Evolutionary conservation across 805 yeast genomes (phyloP).

Genomic region (Nakazawaea ambrosiae): DNA sequence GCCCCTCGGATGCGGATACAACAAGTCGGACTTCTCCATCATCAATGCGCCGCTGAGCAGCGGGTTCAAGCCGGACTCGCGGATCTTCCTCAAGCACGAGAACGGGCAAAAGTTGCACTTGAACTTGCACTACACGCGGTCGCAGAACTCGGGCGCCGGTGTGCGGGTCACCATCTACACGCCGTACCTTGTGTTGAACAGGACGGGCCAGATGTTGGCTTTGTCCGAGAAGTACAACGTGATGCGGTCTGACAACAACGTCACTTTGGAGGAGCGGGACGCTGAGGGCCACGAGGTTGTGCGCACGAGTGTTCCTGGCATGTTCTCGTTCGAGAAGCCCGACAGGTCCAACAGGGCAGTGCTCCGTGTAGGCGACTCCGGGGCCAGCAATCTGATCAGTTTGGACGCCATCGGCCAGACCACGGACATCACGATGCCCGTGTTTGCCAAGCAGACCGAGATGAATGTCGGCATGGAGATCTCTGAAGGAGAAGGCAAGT

Average conservation of each 20-base stretch:
- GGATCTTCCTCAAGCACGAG: slow-evolving; percentile 43
- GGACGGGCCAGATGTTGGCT: slow-evolving; percentile 62
- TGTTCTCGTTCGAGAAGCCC: slow-evolving; percentile 76
- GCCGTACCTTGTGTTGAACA: slow-evolving; percentile 78
- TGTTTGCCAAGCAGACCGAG: slow-evolving; percentile 48
- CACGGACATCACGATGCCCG: slow-evolving; percentile 41
- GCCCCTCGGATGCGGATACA: slow-evolving; percentile 56
- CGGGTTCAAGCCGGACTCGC: slow-evolving; percentile 49
- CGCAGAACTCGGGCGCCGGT: slow-evolving; percentile 48
- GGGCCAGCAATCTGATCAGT: slow-evolving; percentile 67
- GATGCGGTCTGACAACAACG: slow-evolving; percentile 35
- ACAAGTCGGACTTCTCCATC: slow-evolving; percentile 66
- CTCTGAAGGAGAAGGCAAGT: slow-evolving; percentile 81
- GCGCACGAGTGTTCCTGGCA: slow-evolving; percentile 45
- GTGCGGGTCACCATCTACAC: slow-evolving; percentile 65
- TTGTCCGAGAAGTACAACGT: slow-evolving; percentile 53
- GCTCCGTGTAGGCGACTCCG: slow-evolving; percentile 60
- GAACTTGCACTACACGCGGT: slow-evolving; percentile 53
- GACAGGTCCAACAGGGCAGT: slow-evolving; percentile 62
- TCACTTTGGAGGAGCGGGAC: slow-evolving; percentile 1
- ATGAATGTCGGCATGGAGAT: slow-evolving; percentile 70
- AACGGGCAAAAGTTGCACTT: slow-evolving; percentile 66
- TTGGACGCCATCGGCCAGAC: slow-evolving; percentile 88
- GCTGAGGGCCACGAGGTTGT: slow-evolving; percentile 20
- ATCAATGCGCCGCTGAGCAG: slow-evolving; percentile 51